Evolutionary conservation across 106 monocot species (phyloP).

Genomic region (Dendrobium officinale): DNA sequence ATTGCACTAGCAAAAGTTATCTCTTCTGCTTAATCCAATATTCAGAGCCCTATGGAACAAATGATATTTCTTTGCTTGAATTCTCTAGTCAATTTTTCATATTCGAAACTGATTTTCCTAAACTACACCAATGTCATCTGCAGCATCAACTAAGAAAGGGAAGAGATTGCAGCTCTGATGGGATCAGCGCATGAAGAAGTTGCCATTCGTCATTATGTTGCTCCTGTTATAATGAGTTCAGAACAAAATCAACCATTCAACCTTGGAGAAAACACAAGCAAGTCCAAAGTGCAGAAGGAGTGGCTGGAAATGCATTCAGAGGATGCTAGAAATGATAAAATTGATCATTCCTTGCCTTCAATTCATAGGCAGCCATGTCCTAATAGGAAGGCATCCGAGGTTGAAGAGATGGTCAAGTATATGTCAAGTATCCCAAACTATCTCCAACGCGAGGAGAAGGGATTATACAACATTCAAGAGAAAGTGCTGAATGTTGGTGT

Average conservation of each 20-base stretch:
- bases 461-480: slow-evolving; percentile 22
- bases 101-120: too few relatives aligned
- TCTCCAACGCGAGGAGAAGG: slow-evolving; percentile 15
- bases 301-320: not conserved
- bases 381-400: not conserved
- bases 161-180: not conserved
- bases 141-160: too few relatives aligned
- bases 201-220: not conserved
- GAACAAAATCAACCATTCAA: not conserved
- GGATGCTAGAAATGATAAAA: not conserved
- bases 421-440: slow-evolving; percentile 20
- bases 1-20: too few relatives aligned
- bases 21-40: too few relatives aligned
- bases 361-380: slow-evolving; percentile 2
- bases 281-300: not conserved
- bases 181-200: not conserved
- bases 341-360: not conserved
- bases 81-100: too few relatives aligned
- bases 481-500: slow-evolving; percentile 70
- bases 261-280: not conserved
- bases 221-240: not conserved
- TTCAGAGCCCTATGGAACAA: too few relatives aligned
- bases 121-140: too few relatives aligned
- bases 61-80: too few relatives aligned
- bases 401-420: slow-evolving; percentile 14